Conservation (phyloP, 495 filamentous ascomycete genomes). For the Podospora pseudoanserina region DNA sequence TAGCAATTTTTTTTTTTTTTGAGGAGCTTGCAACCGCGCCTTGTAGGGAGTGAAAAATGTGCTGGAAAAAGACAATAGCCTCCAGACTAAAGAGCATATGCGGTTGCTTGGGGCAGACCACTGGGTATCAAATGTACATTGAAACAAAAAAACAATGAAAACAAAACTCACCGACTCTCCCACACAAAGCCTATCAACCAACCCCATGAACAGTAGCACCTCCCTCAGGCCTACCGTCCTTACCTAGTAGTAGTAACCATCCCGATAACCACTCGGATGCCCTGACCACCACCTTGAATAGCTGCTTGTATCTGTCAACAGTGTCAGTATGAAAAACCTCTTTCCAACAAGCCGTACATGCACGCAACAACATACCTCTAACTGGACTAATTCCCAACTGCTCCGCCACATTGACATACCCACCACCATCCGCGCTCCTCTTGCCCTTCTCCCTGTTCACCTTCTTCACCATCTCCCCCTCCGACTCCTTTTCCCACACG, state of each 20-base stretch:
- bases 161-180: not conserved
- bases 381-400: constrained; percentile 57
- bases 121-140: not conserved
- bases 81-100: not conserved
- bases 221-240: not conserved
- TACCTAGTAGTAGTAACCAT: constrained; percentile 9
- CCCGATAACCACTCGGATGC: constrained; percentile 15
- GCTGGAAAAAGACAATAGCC: not conserved
- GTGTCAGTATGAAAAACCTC: not conserved
- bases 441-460: constrained; percentile 38
- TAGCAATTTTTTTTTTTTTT: not conserved
- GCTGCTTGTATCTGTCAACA: constrained; percentile 17
- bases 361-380: constrained; percentile 42
- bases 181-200: too few relatives aligned
- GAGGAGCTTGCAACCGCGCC: too few relatives aligned
- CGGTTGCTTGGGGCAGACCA: not conserved
- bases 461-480: constrained; percentile 47
- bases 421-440: constrained; percentile 42
- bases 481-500: constrained; percentile 54
- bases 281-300: constrained; percentile 29
- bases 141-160: not conserved
- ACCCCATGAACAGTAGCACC: not conserved
- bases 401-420: constrained; percentile 63
- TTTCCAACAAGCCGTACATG: not conserved
- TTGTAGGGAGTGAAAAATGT: too few relatives aligned